These are phyloP conservation scores for Clavispora fructus DNA, from an alignment of 805 yeast species.

Conservation along the genomic window DNA sequence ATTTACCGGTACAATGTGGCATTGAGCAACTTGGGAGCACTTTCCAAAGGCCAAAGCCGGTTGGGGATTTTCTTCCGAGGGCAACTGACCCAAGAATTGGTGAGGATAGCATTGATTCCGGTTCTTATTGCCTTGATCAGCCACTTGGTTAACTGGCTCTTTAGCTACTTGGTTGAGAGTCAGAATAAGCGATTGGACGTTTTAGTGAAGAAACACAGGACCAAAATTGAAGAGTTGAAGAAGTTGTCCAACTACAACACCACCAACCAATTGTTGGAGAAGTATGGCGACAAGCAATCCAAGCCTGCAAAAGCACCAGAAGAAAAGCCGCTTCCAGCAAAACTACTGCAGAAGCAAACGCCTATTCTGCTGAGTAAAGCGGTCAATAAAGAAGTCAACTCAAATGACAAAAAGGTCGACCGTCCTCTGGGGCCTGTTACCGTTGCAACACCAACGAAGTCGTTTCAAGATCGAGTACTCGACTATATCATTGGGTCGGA, in stretches of 20 bases:
- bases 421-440: background rate
- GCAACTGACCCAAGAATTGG: constrained; percentile 18
- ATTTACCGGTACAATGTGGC: constrained; percentile 18
- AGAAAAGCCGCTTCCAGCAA: background rate
- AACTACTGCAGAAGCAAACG: background rate
- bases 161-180: constrained; percentile 18
- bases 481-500: constrained; percentile 47
- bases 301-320: background rate
- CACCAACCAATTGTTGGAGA: constrained; percentile 65
- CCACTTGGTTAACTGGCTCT: constrained; percentile 12
- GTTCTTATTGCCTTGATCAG: constrained; percentile 14
- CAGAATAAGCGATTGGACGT: constrained; percentile 16
- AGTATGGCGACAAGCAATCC: constrained; percentile 33
- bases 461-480: constrained; percentile 32
- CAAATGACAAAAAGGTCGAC: background rate
- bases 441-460: background rate
- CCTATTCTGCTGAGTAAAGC: background rate
- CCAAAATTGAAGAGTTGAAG: constrained; percentile 63
- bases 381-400: too few relatives aligned
- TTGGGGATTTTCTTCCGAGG: constrained; percentile 21
- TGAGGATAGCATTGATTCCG: constrained; percentile 21
- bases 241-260: constrained; percentile 67
- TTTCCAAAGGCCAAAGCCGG: constrained; percentile 13
- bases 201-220: constrained; percentile 43
- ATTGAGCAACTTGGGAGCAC: constrained; percentile 5